Percentiles rank a stretch among this genome's conserved stretches.
phyloP scores from a whole-genome alignment of 148 eudicot species.

The Silene latifolia region DNA sequence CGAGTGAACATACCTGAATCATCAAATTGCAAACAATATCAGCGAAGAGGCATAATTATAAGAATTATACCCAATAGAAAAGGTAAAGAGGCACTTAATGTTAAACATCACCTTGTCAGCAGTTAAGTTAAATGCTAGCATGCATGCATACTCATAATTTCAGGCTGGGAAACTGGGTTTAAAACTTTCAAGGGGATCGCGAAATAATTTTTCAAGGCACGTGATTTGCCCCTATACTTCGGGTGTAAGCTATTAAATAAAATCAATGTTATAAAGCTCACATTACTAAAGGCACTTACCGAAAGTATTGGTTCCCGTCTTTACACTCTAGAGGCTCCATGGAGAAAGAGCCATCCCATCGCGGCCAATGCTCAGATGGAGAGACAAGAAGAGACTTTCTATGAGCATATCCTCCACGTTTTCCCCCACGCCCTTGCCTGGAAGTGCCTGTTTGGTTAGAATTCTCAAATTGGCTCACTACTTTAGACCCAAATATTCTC shows the following conservation, averaged over 20 bases:
- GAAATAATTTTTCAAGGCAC: too few species aligned
- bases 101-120: too few species aligned
- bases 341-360: constrained; percentile 91
- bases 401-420: constrained; percentile 65
- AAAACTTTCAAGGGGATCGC: neutral
- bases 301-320: constrained; percentile 64
- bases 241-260: too few species aligned
- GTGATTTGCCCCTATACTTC: too few species aligned
- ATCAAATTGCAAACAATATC: constrained; percentile 9
- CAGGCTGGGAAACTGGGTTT: neutral
- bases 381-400: constrained; percentile 71
- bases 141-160: neutral
- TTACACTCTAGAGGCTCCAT: constrained; percentile 88
- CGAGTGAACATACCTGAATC: constrained; percentile 67
- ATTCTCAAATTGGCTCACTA: constrained; percentile 76
- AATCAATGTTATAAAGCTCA: too few species aligned
- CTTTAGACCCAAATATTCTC: constrained; percentile 92
- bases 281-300: constrained; percentile 31
- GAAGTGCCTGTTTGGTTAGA: constrained; percentile 60
- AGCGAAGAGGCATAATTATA: neutral
- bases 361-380: constrained; percentile 89
- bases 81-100: too few species aligned
- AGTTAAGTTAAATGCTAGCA: too few species aligned
- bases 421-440: constrained; percentile 64
- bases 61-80: too few species aligned